Percentiles rank a stretch among this genome's conserved stretches.
Evolutionary conservation across 768 basidiomycete genomes (phyloP).

Genomic region (Mrakia blollopis): DNA sequence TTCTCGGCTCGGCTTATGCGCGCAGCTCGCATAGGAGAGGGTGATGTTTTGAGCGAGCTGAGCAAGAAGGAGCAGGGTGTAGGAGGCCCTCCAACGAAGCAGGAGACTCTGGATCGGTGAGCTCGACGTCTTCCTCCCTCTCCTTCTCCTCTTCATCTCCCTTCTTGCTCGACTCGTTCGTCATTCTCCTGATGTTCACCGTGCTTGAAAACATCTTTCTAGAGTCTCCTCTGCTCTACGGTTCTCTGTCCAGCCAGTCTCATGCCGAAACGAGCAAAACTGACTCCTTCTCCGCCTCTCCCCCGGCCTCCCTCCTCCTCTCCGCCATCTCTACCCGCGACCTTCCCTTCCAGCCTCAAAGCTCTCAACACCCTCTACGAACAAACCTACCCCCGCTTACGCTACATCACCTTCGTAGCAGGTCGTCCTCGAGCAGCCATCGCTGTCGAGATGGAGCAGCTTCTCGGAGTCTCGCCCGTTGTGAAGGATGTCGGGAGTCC

Average conservation of each 20-base stretch:
- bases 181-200: too few species aligned
- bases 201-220: too few species aligned
- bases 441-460: conserved; percentile 68
- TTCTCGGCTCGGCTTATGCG: neutral
- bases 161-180: neutral
- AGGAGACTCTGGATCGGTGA: conserved; percentile 63
- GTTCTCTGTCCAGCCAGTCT: too few species aligned
- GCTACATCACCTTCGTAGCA: conserved; percentile 90
- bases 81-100: conserved; percentile 55
- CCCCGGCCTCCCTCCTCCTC: neutral
- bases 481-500: conserved; percentile 37
- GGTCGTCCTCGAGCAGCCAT: conserved; percentile 67
- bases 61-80: conserved; percentile 76
- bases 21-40: conserved; percentile 71
- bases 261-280: too few species aligned
- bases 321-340: too few species aligned
- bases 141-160: neutral
- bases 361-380: conserved; percentile 78
- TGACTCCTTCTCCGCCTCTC: too few species aligned
- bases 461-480: neutral
- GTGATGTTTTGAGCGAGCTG: conserved; percentile 63
- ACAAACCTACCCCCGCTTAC: conserved; percentile 62
- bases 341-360: conserved; percentile 47
- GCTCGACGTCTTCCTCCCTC: conserved; percentile 21
- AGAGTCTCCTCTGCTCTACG: too few species aligned